Conservation (phyloP, 352 stramenopile genomes). For the Phytophthora kernoviae region DNA sequence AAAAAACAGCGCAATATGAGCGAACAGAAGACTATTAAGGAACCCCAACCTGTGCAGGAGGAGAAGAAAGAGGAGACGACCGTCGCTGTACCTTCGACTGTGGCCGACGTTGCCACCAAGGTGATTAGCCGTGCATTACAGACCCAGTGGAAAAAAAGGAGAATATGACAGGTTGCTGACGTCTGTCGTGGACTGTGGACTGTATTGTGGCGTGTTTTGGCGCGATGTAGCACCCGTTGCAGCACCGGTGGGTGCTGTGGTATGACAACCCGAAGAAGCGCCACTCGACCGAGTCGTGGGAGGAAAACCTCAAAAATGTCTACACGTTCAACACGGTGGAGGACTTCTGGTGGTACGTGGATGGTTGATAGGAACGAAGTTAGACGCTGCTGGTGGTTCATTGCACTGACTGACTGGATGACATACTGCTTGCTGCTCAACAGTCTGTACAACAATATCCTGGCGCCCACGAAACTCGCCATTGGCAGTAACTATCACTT, state of each 20-base stretch:
- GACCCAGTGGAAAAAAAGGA: not conserved
- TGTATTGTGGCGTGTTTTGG: slow-evolving; percentile 10
- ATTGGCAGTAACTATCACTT: slow-evolving; percentile 97
- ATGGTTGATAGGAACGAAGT: not conserved
- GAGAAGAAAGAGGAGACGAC: slow-evolving; percentile 34
- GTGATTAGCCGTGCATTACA: slow-evolving; percentile 23
- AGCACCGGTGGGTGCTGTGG: slow-evolving; percentile 90
- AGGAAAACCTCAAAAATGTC: slow-evolving; percentile 92
- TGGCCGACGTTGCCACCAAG: slow-evolving; percentile 67
- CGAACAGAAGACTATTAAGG: slow-evolving; percentile 42
- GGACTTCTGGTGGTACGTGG: slow-evolving; percentile 95
- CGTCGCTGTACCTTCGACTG: slow-evolving; percentile 41
- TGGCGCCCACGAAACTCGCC: slow-evolving; percentile 87
- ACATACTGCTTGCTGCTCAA: not conserved
- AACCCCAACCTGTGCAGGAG: slow-evolving; percentile 34
- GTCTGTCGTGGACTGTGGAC: not conserved
- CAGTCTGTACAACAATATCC: slow-evolving; percentile 95
- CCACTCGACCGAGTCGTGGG: slow-evolving; percentile 86
- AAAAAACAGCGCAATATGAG: slow-evolving; percentile 35
- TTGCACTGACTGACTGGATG: slow-evolving; percentile 3
- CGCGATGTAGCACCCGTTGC: slow-evolving; percentile 69
- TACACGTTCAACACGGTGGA: slow-evolving; percentile 96
- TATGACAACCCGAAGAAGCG: slow-evolving; percentile 92
- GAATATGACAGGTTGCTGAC: slow-evolving; percentile 15
- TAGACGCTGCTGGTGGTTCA: not conserved